Conservation (phyloP, 768 basidiomycete species). For the Polyporus arcularius region DNA sequence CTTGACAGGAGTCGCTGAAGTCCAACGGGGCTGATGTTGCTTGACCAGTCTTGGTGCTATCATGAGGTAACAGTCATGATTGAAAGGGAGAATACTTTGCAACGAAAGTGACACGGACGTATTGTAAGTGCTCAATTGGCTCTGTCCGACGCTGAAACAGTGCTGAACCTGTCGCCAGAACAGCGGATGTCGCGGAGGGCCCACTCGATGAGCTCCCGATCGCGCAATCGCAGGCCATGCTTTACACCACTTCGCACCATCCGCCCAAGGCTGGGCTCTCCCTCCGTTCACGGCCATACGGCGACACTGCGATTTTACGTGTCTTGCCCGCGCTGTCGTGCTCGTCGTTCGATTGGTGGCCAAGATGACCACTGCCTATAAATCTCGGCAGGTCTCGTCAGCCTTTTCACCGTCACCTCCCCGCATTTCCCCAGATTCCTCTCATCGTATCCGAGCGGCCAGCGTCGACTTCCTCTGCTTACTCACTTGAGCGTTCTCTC, state of each 20-base stretch:
- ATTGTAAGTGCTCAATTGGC: background rate
- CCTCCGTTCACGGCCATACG: too few relatives aligned
- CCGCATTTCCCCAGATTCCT: background rate
- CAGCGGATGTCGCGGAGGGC: background rate
- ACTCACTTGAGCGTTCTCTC: background rate
- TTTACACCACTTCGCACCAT: conserved; percentile 22
- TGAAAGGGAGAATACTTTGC: too few relatives aligned
- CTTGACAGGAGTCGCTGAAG: too few relatives aligned
- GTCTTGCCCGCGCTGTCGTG: background rate
- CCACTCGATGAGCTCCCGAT: conserved; percentile 9
- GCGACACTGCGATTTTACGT: background rate
- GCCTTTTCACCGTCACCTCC: background rate
- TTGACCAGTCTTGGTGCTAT: too few relatives aligned
- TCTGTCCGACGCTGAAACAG: background rate
- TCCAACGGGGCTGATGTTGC: too few relatives aligned
- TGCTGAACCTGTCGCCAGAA: background rate
- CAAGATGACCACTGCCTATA: background rate
- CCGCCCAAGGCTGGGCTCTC: background rate
- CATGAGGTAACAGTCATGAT: too few relatives aligned
- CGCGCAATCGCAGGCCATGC: conserved; percentile 18
- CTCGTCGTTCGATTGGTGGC: background rate
- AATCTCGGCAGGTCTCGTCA: background rate
- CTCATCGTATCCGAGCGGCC: background rate
- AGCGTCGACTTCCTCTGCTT: background rate
- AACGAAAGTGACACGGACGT: background rate